Conservation (phyloP, 2,329 filamentous ascomycete genomes). For the Neofusicoccum ribis region DNA sequence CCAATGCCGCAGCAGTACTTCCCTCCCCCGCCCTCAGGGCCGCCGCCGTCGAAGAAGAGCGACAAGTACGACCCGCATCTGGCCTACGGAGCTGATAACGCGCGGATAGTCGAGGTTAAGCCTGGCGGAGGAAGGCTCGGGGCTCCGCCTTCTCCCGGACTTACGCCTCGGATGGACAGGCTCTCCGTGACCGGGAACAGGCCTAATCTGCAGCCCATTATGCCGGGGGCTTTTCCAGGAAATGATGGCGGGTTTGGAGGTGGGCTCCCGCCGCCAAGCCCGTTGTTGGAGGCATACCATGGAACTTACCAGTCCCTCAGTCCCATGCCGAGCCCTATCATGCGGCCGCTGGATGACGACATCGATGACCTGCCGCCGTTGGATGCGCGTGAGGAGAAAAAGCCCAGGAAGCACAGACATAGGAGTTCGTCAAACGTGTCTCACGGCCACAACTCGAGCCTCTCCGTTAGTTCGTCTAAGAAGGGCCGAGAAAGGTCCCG, state of each 20-base stretch:
- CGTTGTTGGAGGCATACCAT: constrained; percentile 86
- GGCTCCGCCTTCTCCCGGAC: constrained; percentile 34
- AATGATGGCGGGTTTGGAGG: constrained; percentile 24
- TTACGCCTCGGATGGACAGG: constrained; percentile 45
- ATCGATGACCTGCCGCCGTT: constrained; percentile 48
- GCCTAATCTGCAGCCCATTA: constrained; percentile 40
- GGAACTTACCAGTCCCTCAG: constrained; percentile 94
- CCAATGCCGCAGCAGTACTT: constrained; percentile 24
- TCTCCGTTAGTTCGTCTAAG: constrained; percentile 30
- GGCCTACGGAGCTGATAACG: constrained; percentile 23
- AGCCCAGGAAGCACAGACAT: constrained; percentile 17
- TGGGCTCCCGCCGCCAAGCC: constrained; percentile 69
- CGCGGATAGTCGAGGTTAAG: constrained; percentile 45
- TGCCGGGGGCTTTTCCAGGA: constrained; percentile 33
- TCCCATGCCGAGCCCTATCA: constrained; percentile 82
- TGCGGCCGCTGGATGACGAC: constrained; percentile 56
- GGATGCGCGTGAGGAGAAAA: constrained; percentile 28
- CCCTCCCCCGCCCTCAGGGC: constrained; percentile 23
- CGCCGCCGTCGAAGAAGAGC: constrained; percentile 24
- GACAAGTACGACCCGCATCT: constrained; percentile 28
- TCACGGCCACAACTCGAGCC: constrained; percentile 32
- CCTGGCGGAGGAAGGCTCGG: constrained; percentile 35
- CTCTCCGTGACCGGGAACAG: constrained; percentile 50
- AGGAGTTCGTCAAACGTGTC: constrained; percentile 27
- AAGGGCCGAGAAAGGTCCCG: constrained; percentile 32